Base-by-base conservation (phyloP, 345 rosid species). In the Citrus hindsii region DNA sequence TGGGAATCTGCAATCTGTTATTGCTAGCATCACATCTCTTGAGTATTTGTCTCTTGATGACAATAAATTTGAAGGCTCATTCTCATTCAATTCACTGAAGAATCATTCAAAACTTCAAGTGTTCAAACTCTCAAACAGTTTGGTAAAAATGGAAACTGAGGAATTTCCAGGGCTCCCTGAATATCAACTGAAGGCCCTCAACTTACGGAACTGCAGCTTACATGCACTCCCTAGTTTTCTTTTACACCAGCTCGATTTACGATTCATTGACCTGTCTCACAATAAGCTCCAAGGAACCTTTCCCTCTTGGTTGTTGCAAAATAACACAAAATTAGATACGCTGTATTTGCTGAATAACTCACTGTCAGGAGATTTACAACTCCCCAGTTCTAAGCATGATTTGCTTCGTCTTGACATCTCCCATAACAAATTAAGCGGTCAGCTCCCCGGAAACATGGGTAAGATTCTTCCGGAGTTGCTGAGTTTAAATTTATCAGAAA, bases 1-100 rank as follows among this genome's bases (percentile, higher is more conserved):
- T 64, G 68, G 40, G n/a, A 18, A 84, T 78, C 3, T 74, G 24
- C 37, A 63, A 2, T 32, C 48, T 55, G 63, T 78, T 5, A 42
- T 79, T 33, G 4, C 35, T 2, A 59, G 16, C 25, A 77, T 69
- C 7, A 35, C 9, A 46, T 67, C 76, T 14, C 68, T 64, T 32
- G 66, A 61, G 18, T 61, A 61, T 61, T 25, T 61, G 6, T 27
- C 66, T 13, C 74, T 83, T 4, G 69, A 78, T 1, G 0, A 59
- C 8, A 83, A 80, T 3, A 35, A 7, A 0, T 59, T 83, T 0
- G 19, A 74, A 37, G 27, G 75, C 21, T 42, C 70, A 4, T 0
- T 28, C 9, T 61, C 66, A 25, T 12, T 61, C 66, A 9, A 4
- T 61, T 61, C 16, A 61, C 16, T 61, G 33, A 14, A 5, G 2